phyloP scores from a whole-genome alignment of 2,329 filamentous ascomycete species.

The Trichoderma citrinoviride region DNA sequence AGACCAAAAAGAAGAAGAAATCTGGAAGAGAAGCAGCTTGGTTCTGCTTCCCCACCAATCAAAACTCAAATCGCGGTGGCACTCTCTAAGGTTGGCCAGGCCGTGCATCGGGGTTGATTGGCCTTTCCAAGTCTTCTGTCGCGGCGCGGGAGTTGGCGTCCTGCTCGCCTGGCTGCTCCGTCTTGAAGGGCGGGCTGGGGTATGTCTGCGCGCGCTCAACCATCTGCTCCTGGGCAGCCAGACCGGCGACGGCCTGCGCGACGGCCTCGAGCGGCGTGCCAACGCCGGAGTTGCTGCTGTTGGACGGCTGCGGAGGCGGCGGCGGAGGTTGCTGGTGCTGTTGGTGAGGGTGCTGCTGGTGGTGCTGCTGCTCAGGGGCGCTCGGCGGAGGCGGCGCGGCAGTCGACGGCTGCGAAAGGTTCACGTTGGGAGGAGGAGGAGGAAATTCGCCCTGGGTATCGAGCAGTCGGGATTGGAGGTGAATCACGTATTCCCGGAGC shows the following conservation, averaged over 20 bases:
- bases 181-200: slow-evolving; percentile 36
- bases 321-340: slow-evolving; percentile 7
- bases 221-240: slow-evolving; percentile 44
- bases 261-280: slow-evolving; percentile 48
- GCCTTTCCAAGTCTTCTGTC: slow-evolving; percentile 54
- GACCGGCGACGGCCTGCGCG: slow-evolving; percentile 48
- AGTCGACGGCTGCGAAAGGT: slow-evolving; percentile 48
- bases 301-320: slow-evolving; percentile 21
- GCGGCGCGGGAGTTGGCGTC: slow-evolving; percentile 35
- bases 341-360: slow-evolving; percentile 10
- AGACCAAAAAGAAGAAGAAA: background rate
- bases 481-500: slow-evolving; percentile 88
- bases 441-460: slow-evolving; percentile 83
- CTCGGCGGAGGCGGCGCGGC: slow-evolving; percentile 29
- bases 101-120: slow-evolving; percentile 45
- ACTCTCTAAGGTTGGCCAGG: slow-evolving; percentile 25
- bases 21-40: background rate
- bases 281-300: slow-evolving; percentile 30
- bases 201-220: slow-evolving; percentile 37
- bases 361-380: slow-evolving; percentile 28
- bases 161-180: slow-evolving; percentile 39
- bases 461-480: slow-evolving; percentile 80
- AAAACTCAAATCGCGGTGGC: background rate
- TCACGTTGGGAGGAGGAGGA: slow-evolving; percentile 76
- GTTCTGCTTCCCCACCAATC: too few relatives aligned